Evolutionary conservation across 345 rosid species (phyloP), one percentile per base, ranked within the genome.

Genomic region (Eucalyptus guilfoylei): DNA sequence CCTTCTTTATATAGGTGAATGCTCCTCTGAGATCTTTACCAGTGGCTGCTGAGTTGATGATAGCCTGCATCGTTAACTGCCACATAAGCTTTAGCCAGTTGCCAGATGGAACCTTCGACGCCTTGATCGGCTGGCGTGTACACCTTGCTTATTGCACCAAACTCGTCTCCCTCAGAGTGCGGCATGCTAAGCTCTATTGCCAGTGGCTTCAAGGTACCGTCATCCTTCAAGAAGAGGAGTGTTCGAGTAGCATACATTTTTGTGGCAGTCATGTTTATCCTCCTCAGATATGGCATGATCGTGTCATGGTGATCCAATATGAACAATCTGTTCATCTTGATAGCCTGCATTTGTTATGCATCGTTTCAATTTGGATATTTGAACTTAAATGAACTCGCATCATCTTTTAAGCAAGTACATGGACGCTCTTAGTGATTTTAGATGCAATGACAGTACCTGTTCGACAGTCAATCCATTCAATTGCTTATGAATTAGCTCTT

Each of bases 401-500:
- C 76, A 64, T 64, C 11, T 15, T 64, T n/a, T 64, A 87, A 40
- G 48, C 80, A 44, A 85, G 76, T n/a, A 64, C 4, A 8, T 64
- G 37, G 76, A 64, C 76, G 9, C 21, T 64, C 76, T 64, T 15
- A n/a, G 37, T n/a, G 76, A 64, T 4, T 40, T 64, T 21, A 64
- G 76, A n/a, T 64, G 76, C 76, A 64, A n/a, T 64, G 76, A n/a
- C 6, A 62, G 26, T 42, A 80, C 99, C 85, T 95, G 88, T 24
- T 95, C 91, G 67, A 94, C 91, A 5, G 85, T 95, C 88, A 97
- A 94, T 11, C 96, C 96, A 49, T 96, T 92, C 97, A 96, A 95
- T 93, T 91, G 87, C 76, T 40, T 90, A 90, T 92, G 92, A 37
- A 96, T 92, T 42, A 93, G 93, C 83, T 93, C 96, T 89, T 88